A percentile compares a stretch with the other conserved stretches of the same genome.
phyloP scores from a whole-genome alignment of 805 yeast species.

The Starmerella ratchasimensis region DNA sequence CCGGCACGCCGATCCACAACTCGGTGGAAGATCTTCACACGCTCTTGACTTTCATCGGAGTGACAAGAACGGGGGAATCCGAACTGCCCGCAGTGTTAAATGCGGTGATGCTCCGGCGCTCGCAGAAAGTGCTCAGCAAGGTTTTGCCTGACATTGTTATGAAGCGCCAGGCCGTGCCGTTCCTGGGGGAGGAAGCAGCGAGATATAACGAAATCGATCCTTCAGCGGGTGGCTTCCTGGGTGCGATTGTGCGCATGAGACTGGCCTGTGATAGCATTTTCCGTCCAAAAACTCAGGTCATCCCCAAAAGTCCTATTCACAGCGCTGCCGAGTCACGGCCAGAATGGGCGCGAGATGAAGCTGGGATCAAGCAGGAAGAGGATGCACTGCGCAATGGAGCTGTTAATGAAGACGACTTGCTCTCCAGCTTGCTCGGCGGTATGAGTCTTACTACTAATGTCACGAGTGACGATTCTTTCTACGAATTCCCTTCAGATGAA shows the following conservation, averaged over 20 bases:
- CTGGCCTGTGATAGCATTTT: slow-evolving; percentile 14
- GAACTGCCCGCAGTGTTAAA: slow-evolving; percentile 15
- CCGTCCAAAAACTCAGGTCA: too few relatives aligned
- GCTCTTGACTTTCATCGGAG: slow-evolving; percentile 31
- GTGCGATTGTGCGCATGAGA: slow-evolving; percentile 13
- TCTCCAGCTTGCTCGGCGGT: slow-evolving; percentile 3
- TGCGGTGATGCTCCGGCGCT: slow-evolving; percentile 34
- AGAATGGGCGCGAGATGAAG: too few relatives aligned
- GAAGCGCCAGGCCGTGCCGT: background rate
- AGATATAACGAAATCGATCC: background rate
- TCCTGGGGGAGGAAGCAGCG: background rate
- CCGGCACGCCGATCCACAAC: slow-evolving; percentile 57
- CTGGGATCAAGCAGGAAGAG: too few relatives aligned
- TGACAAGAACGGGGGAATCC: slow-evolving; percentile 8
- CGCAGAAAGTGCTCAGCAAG: slow-evolving; percentile 29
- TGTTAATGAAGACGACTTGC: slow-evolving; percentile 4
- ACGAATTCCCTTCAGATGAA: slow-evolving; percentile 7
- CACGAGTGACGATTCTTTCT: background rate
- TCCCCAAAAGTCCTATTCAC: too few relatives aligned
- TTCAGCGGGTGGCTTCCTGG: background rate
- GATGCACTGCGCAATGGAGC: background rate
- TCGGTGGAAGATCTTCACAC: slow-evolving; percentile 40
- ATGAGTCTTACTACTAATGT: background rate
- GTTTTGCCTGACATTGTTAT: slow-evolving; percentile 13
- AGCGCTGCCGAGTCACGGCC: too few relatives aligned